Evolutionary conservation across 108 stramenopile genomes (phyloP).

Genomic region (Poteriospumella lacustris): DNA sequence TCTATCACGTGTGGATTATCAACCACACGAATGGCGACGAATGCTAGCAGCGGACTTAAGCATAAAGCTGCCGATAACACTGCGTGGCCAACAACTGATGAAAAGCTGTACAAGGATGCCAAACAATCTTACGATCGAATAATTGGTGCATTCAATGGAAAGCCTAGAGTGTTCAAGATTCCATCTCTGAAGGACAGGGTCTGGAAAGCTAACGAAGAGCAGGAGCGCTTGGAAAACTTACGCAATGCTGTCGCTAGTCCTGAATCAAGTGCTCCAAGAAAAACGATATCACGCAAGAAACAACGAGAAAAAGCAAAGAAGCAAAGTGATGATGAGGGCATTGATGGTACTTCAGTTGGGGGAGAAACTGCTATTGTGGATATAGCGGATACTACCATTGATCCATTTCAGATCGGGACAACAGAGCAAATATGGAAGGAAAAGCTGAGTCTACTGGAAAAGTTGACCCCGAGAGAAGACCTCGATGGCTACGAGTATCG

Average conservation of each 20-base stretch:
- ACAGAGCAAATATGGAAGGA: background rate
- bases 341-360: no score
- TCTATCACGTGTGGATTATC: no score
- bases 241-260: no score
- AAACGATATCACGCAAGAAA: no score
- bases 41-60: no score
- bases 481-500: slow-evolving; percentile 15
- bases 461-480: slow-evolving; percentile 9
- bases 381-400: background rate
- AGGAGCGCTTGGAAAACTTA: no score
- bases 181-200: background rate
- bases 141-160: background rate
- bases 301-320: no score
- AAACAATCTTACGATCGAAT: slow-evolving; percentile 4
- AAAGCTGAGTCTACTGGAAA: background rate
- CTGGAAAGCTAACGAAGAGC: background rate
- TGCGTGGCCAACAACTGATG: background rate
- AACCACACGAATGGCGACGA: no score
- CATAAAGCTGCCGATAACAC: no score
- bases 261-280: no score
- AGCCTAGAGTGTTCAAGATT: background rate
- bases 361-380: no score
- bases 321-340: no score
- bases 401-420: background rate
- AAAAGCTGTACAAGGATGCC: background rate